A percentile compares a stretch with the other conserved stretches of the same genome.
These are phyloP conservation scores for Trichoderma sp. DNA, from an alignment of 2,329 filamentous ascomycete genomes.

Conservation along the genomic window DNA sequence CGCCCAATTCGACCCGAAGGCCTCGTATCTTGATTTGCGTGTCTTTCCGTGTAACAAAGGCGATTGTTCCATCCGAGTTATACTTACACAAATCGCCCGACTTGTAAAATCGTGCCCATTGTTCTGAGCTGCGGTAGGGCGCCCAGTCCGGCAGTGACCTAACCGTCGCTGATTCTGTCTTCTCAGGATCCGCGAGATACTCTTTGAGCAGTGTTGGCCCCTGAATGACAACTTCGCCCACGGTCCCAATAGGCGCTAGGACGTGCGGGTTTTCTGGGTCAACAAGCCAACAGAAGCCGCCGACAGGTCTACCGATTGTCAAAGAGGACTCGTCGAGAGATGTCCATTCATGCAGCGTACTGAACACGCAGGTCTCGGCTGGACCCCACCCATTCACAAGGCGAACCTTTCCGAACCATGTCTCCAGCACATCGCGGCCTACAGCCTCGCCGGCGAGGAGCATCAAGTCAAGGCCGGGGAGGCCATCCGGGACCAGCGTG, in stretches of 20 bases:
- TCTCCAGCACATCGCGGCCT: slow-evolving; percentile 14
- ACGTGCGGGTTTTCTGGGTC: slow-evolving; percentile 5
- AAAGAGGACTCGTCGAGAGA: slow-evolving; percentile 14
- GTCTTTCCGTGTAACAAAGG: slow-evolving; percentile 16
- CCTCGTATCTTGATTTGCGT: slow-evolving; percentile 27
- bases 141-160: background rate
- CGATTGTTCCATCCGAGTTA: slow-evolving; percentile 23
- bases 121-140: background rate
- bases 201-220: slow-evolving; percentile 22
- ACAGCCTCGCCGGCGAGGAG: slow-evolving; percentile 23
- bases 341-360: slow-evolving; percentile 17
- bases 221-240: slow-evolving; percentile 24
- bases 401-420: slow-evolving; percentile 23
- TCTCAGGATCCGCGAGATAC: slow-evolving; percentile 20
- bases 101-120: slow-evolving; percentile 18
- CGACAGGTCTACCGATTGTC: slow-evolving; percentile 22
- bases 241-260: slow-evolving; percentile 6
- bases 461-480: slow-evolving; percentile 22
- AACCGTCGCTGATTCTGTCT: slow-evolving; percentile 3
- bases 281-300: slow-evolving; percentile 25
- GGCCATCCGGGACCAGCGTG: slow-evolving; percentile 30
- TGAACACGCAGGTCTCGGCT: slow-evolving; percentile 25
- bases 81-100: slow-evolving; percentile 25
- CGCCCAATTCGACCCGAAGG: slow-evolving; percentile 20
- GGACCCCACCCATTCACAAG: slow-evolving; percentile 25